Conservation (phyloP, 2,329 filamentous ascomycete species). For the Trichoderma aggressivum region DNA sequence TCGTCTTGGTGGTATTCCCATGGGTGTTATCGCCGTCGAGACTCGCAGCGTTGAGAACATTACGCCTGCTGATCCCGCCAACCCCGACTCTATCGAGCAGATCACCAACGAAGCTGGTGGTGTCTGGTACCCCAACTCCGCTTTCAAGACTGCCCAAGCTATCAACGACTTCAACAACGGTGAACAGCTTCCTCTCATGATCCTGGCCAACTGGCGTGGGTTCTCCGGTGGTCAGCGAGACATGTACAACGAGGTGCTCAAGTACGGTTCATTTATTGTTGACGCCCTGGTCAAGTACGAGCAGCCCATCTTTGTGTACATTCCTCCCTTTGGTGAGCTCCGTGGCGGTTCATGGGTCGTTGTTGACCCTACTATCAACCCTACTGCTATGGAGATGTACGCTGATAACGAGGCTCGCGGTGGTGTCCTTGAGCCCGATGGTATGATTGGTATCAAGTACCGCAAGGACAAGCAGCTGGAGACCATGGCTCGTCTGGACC, state of each 20-base stretch:
- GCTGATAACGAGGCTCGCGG: constrained; percentile 91
- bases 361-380: constrained; percentile 97
- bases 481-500: constrained; percentile 92
- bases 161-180: constrained; percentile 99
- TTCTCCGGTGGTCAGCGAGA: constrained; percentile 99
- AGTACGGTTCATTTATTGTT: constrained; percentile 99
- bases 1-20: constrained; percentile 92
- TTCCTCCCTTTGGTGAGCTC: constrained; percentile 92
- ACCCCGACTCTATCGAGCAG: constrained; percentile 97
- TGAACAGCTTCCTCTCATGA: constrained; percentile 97
- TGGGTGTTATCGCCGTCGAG: constrained; percentile 98
- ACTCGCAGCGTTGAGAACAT: constrained; percentile 95
- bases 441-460: constrained; percentile 98
- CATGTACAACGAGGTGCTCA: constrained; percentile 99
- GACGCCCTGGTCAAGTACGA: constrained; percentile 97
- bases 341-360: constrained; percentile 99
- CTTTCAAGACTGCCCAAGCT: constrained; percentile 98
- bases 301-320: constrained; percentile 98
- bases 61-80: constrained; percentile 92
- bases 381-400: constrained; percentile 98
- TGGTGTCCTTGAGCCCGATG: constrained; percentile 96
- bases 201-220: constrained; percentile 99
- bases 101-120: constrained; percentile 92
- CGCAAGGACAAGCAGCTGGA: constrained; percentile 95
- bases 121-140: constrained; percentile 99